Evolutionary conservation across 2,329 filamentous ascomycete genomes (phyloP).

Genomic region (Hypoxylon sp.): DNA sequence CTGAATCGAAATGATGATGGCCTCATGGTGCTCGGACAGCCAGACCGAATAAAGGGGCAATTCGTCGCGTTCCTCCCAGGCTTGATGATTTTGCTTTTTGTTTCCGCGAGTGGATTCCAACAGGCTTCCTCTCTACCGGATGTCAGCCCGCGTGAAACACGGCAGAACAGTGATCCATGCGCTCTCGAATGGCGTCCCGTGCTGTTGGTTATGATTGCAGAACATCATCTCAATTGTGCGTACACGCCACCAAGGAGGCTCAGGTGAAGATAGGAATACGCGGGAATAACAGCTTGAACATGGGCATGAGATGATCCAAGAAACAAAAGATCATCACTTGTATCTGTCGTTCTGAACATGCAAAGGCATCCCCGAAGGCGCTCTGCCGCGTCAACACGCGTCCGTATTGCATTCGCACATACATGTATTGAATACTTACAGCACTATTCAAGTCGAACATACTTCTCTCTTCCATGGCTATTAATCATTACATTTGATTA

Average conservation of each 20-base stretch:
- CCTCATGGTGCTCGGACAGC: slow-evolving; percentile 27
- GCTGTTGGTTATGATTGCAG: neutral
- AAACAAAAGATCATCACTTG: slow-evolving; percentile 4
- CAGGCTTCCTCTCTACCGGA: neutral
- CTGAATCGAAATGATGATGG: slow-evolving; percentile 35
- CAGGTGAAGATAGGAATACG: neutral
- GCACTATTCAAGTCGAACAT: neutral
- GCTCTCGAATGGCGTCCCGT: neutral
- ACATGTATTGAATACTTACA: neutral
- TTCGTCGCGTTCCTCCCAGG: slow-evolving; percentile 10
- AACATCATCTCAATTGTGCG: slow-evolving; percentile 2
- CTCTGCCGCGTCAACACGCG: slow-evolving; percentile 13
- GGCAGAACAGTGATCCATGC: neutral
- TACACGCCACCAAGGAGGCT: neutral
- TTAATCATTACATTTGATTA: neutral
- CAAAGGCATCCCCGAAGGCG: slow-evolving; percentile 13
- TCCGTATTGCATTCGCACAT: slow-evolving; percentile 4
- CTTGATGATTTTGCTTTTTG: slow-evolving; percentile 5
- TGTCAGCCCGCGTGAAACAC: neutral
- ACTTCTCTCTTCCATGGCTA: neutral
- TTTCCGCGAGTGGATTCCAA: slow-evolving; percentile 5
- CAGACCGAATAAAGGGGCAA: slow-evolving; percentile 26
- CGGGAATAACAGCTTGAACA: neutral
- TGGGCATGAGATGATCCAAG: neutral
- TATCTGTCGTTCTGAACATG: slow-evolving; percentile 1